Percentiles rank a stretch among this genome's conserved stretches.
These are phyloP conservation scores for Dioszegia crocea DNA, from an alignment of 768 basidiomycete genomes.

Conservation along the genomic window DNA sequence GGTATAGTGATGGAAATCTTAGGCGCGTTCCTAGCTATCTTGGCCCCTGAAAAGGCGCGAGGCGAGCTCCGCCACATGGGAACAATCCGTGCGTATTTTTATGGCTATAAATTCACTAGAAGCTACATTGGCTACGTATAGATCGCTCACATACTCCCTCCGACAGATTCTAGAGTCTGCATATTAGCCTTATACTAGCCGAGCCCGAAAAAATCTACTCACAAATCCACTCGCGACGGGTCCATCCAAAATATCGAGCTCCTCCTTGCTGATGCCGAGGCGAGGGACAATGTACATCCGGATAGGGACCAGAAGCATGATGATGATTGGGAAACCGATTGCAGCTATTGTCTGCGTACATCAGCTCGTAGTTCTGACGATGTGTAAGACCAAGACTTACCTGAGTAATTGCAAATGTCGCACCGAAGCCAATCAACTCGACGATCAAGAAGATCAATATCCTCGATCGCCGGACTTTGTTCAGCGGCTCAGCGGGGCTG, in stretches of 20 bases:
- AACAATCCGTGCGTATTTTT: too few species aligned
- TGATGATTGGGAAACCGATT: constrained; percentile 85
- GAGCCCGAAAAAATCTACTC: constrained; percentile 13
- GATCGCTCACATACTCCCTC: constrained; percentile 12
- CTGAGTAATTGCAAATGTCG: constrained; percentile 85
- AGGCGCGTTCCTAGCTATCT: too few species aligned
- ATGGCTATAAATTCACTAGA: too few species aligned
- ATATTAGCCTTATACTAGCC: neutral
- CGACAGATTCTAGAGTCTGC: constrained; percentile 28
- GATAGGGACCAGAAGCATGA: constrained; percentile 74
- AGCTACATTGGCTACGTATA: too few species aligned
- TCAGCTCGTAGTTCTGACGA: neutral
- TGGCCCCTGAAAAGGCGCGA: too few species aligned
- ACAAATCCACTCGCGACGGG: constrained; percentile 62
- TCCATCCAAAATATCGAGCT: constrained; percentile 79
- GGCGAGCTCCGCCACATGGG: too few species aligned
- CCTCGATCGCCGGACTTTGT: constrained; percentile 67
- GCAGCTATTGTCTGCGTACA: constrained; percentile 58
- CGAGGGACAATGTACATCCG: constrained; percentile 67
- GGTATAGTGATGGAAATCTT: neutral
- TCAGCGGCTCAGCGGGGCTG: constrained; percentile 63
- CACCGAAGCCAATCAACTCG: constrained; percentile 77
- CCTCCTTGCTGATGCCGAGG: constrained; percentile 67
- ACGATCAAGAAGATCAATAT: constrained; percentile 68
- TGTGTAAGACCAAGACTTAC: constrained; percentile 55